Evolutionary conservation across 306 rosid genomes (phyloP), one percentile per base, ranked within the genome.

Genomic region (Trifolium pratense): DNA sequence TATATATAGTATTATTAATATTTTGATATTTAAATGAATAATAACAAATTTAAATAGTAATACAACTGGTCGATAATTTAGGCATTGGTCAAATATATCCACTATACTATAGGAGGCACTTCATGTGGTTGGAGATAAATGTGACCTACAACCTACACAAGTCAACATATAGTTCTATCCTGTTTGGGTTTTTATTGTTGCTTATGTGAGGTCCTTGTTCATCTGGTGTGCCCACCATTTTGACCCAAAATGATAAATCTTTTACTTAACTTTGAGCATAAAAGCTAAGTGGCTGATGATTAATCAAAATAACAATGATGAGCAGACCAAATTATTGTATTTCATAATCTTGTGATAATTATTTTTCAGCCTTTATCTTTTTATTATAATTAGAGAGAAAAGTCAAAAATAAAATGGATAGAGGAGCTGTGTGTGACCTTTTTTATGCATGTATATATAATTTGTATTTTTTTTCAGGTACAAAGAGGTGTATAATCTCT

Each of bases 271-370:
- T 31, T 31, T 31, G 34, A 31, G 34, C 5, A 31, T n/a, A 31
- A 31, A 31, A 31, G 34, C 34, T 31, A 31, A 3, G 77, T 75
- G 77, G 71, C 26, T 8, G 48, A 15, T 64, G 52, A 57, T 40
- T 74, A 56, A 62, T 57, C 61, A 82, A 78, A 62, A 56, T 5
- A 34, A 57, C 64, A 63, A 82, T 70, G 57, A 75, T 64, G 42
- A 65, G 32, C 23, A 58, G 55, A 69, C 75, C 51, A 70, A 78
- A 82, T 83, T 20, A 78, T 58, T 57, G 68, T 65, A 52, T 75
- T 65, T 65, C 40, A 21, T 15, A 48, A 55, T 55, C 60, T 9
- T 2, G 5, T 9, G 60, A 53, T n/a, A 20, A 18, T 20, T 20
- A 53, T 8, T 53, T 53, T 53, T 53, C 5, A 9, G 23, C 16